Conservation (phyloP, 2,329 filamentous ascomycete species). For the Colletotrichum camelliae region DNA sequence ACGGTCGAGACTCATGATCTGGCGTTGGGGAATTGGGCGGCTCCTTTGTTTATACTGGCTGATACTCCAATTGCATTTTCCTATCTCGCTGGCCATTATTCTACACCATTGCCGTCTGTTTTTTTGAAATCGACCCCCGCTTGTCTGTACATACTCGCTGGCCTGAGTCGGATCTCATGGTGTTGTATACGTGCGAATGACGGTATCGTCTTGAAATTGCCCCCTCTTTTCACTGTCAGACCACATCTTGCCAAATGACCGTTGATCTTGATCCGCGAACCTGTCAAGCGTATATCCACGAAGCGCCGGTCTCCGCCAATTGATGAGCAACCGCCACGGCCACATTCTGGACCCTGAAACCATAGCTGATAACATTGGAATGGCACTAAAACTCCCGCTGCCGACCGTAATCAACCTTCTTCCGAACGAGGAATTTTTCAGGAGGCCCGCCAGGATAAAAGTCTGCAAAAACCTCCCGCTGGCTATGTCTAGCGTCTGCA, state of each 20-base stretch:
- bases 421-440: background rate
- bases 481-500: too few relatives aligned
- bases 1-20: background rate
- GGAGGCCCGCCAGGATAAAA: background rate
- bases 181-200: background rate
- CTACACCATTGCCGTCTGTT: background rate
- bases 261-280: background rate
- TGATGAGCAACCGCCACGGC: background rate
- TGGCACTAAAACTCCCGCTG: background rate
- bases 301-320: background rate
- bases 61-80: conserved; percentile 12
- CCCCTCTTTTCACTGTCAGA: background rate
- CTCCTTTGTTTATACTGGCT: background rate
- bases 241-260: rapidly evolving
- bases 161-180: background rate
- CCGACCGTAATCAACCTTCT: background rate
- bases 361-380: background rate
- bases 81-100: background rate
- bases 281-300: background rate
- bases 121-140: background rate
- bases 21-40: conserved; percentile 14
- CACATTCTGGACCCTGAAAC: background rate
- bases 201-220: background rate
- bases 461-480: background rate
- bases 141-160: background rate